Percentiles rank a stretch among this genome's conserved stretches.
phyloP scores from a whole-genome alignment of 1,139 yeast genomes.

The Nakaseomyces kungkrabaensis region DNA sequence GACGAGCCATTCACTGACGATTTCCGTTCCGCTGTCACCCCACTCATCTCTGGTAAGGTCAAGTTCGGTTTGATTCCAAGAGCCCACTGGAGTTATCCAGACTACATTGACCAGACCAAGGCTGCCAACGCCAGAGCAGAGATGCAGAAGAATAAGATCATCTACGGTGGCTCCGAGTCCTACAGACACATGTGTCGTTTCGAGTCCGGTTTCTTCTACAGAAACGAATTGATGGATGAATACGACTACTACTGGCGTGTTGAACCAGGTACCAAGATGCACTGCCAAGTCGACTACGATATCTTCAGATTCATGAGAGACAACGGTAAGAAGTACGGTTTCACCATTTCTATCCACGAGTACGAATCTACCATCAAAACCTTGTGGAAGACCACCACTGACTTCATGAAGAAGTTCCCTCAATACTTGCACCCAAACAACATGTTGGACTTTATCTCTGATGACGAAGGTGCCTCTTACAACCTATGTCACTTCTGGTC shows the following conservation, averaged over 20 bases:
- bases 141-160: slow-evolving; percentile 40
- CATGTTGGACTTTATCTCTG: slow-evolving; percentile 59
- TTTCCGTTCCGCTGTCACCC: slow-evolving; percentile 31
- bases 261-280: slow-evolving; percentile 54
- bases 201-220: slow-evolving; percentile 64
- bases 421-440: slow-evolving; percentile 38
- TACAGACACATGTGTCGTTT: slow-evolving; percentile 72
- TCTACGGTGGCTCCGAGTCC: slow-evolving; percentile 52
- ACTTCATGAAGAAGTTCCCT: slow-evolving; percentile 42
- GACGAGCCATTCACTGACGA: slow-evolving; percentile 43
- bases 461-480: slow-evolving; percentile 55
- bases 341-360: slow-evolving; percentile 56
- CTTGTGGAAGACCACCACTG: slow-evolving; percentile 49
- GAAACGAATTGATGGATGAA: slow-evolving; percentile 44
- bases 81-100: slow-evolving; percentile 47
- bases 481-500: slow-evolving; percentile 91
- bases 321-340: slow-evolving; percentile 50
- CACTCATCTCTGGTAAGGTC: slow-evolving; percentile 36
- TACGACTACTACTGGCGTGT: slow-evolving; percentile 74
- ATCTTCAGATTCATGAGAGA: slow-evolving; percentile 56
- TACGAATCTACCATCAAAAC: slow-evolving; percentile 48
- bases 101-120: slow-evolving; percentile 47
- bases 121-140: slow-evolving; percentile 44
- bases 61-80: slow-evolving; percentile 40
- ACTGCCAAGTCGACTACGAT: slow-evolving; percentile 61